Base-by-base conservation (phyloP, 2,329 filamentous ascomycete genomes). In the Bipolaris bicolor region DNA sequence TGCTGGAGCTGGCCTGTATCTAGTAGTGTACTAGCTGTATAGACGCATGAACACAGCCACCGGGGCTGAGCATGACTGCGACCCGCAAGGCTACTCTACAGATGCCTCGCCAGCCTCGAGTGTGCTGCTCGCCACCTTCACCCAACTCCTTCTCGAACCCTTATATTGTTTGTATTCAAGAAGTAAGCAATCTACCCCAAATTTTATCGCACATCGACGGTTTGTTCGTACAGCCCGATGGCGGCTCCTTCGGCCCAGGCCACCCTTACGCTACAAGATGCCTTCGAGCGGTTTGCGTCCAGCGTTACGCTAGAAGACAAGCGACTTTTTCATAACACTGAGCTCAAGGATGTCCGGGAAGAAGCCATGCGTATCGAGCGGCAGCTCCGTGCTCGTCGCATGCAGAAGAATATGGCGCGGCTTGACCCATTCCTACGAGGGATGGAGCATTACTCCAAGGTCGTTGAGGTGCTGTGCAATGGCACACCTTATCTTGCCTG, bases 401-500 rank as follows among this genome's bases (percentile, higher is more conserved):
- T 61, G 0, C 73, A 80, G 0, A 71, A 77, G 1, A 81, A 81
- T 29, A 78, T 82, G 73, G 68, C 72, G 0, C 76, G 80, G 0
- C 68, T 83, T 0, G 64, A 75, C 51, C 77, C 79, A 0, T 67
- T 83, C 0, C 75, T 83, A 26, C 55, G 55, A 0, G 78, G 75
- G 0, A 54, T 83, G 0, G 73, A 78, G 37, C 71, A 78, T 33
- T 69, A 0, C 20, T 47, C 50, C 33, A 53, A 40, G 43, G 50
- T 40, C 5, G 67, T 83, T 0, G 80, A 82, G 2, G 67, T 78
- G 1, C 54, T 81, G 0, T 83, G 81, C 57, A 80, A 82, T 34
- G 80, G 79, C 0, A 82, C 79, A 0, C 77, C 76, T 0, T 83
- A 73, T 55, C 43, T 83, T 1, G 69, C 78, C 0, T 82, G 75